These are phyloP conservation scores for Chlorella sorokiniana DNA, from an alignment of 139 green algal species.

Conservation along the genomic window DNA sequence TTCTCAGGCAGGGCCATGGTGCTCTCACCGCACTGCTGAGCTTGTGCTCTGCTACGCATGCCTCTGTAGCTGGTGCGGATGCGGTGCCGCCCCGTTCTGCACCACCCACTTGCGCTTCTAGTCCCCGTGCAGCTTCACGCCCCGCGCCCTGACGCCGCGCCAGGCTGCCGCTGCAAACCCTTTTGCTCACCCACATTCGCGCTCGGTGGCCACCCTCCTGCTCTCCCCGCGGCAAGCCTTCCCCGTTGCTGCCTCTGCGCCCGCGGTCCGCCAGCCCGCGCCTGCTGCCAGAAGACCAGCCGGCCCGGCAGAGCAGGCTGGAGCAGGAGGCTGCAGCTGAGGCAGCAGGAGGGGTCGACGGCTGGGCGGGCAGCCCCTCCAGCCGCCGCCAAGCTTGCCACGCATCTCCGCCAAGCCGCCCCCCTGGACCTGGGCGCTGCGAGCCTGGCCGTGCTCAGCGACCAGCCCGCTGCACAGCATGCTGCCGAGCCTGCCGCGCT, in stretches of 20 bases:
- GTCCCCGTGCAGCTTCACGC: constrained; percentile 4
- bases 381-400: too few species aligned
- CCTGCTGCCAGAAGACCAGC: not conserved
- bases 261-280: not conserved
- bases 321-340: not conserved
- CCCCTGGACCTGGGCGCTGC: too few species aligned
- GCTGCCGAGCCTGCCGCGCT: not conserved
- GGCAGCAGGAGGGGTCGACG: not conserved
- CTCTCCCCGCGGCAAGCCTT: not conserved
- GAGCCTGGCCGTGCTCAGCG: not conserved
- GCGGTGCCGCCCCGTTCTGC: not conserved
- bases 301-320: too few species aligned
- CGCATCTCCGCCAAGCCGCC: too few species aligned
- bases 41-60: not conserved
- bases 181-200: not conserved
- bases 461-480: not conserved
- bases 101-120: not conserved
- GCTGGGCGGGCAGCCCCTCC: too few species aligned
- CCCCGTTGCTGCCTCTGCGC: not conserved
- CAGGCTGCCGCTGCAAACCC: constrained; percentile 6
- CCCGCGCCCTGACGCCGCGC: constrained; percentile 10
- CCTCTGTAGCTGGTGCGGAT: not conserved
- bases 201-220: not conserved
- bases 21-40: not conserved
- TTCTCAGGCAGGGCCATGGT: not conserved